A percentile compares a stretch with the other conserved stretches of the same genome.
These are phyloP conservation scores for Saccharum officinarum DNA, from an alignment of 176 grass and related monocot genomes.

Conservation along the genomic window DNA sequence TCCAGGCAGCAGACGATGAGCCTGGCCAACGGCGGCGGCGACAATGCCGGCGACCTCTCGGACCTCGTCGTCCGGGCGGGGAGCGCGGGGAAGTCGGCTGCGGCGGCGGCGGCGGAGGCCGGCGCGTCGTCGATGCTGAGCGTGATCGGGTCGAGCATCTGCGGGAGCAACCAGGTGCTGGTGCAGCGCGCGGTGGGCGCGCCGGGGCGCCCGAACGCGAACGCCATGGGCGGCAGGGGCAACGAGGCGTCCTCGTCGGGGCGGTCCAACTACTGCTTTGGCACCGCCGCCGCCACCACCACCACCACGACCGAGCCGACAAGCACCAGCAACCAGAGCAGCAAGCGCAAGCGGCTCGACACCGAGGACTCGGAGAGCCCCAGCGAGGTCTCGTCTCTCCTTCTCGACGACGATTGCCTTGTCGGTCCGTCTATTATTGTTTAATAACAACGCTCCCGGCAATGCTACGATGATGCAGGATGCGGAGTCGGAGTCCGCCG, in stretches of 20 bases:
- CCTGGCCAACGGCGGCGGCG: constrained; percentile 7
- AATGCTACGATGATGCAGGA: constrained; percentile 40
- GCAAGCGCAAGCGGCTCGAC: constrained; percentile 79
- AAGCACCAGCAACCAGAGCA: constrained; percentile 65
- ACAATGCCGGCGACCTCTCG: constrained; percentile 33
- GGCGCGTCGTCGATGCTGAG: constrained; percentile 53
- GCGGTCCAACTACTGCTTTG: constrained; percentile 57
- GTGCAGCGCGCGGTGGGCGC: constrained; percentile 30
- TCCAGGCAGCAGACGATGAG: constrained; percentile 51
- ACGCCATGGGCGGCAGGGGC: constrained; percentile 1
- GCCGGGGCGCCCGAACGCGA: constrained; percentile 35
- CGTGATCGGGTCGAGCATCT: constrained; percentile 72
- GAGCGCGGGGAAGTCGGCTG: background rate
- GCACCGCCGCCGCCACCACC: constrained; percentile 20
- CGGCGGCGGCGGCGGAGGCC: constrained; percentile 10
- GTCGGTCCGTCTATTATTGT: background rate
- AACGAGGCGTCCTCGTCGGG: constrained; percentile 55
- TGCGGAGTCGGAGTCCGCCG: constrained; percentile 60
- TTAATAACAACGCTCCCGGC: background rate
- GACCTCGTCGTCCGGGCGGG: constrained; percentile 25
- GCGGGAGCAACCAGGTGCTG: constrained; percentile 69
- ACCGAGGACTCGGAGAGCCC: constrained; percentile 73
- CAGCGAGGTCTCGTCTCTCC: constrained; percentile 49
- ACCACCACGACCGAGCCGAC: constrained; percentile 39
- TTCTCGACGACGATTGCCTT: background rate